A percentile compares a stretch with the other conserved stretches of the same genome.
Conservation (phyloP, 2,329 filamentous ascomycete genomes). For the Aspergillus sp. region DNA sequence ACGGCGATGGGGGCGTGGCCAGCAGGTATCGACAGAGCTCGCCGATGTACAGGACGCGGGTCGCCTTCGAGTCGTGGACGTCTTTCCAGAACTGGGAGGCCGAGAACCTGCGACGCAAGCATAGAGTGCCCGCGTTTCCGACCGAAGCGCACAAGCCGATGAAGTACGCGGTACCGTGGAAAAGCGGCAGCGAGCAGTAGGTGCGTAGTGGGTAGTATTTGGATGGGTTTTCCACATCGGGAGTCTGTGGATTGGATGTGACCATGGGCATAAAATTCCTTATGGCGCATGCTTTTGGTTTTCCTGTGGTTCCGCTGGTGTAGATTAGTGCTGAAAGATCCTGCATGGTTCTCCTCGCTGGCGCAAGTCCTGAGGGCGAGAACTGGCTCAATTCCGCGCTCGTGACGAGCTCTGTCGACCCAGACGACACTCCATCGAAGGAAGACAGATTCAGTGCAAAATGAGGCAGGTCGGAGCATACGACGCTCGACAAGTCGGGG, state of each 20-base stretch:
- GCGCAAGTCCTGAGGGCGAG: conserved; percentile 11
- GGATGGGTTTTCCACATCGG: conserved; percentile 27
- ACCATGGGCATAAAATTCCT: conserved; percentile 30
- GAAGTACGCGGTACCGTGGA: conserved; percentile 42
- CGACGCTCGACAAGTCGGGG: conserved; percentile 32
- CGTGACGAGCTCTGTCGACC: conserved; percentile 17
- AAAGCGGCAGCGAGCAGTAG: conserved; percentile 41
- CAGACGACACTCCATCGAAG: conserved; percentile 21
- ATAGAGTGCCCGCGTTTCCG: conserved; percentile 34
- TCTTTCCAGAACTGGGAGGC: conserved; percentile 39
- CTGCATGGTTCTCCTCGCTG: conserved; percentile 24
- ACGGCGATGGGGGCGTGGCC: conserved; percentile 34
- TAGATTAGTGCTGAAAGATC: conserved; percentile 37
- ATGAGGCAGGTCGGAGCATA: conserved; percentile 26
- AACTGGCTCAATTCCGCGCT: conserved; percentile 17
- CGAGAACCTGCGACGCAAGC: conserved; percentile 38
- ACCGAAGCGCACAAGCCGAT: conserved; percentile 34
- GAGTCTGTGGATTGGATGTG: conserved; percentile 27
- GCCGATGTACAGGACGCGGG: conserved; percentile 39
- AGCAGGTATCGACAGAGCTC: conserved; percentile 43
- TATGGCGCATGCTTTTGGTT: conserved; percentile 38
- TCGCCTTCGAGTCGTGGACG: conserved; percentile 34
- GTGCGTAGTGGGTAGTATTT: conserved; percentile 39
- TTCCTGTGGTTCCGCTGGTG: conserved; percentile 42
- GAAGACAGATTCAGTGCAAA: conserved; percentile 30